Evolutionary conservation across 352 stramenopile genomes (phyloP).

Genomic region (Pythium aphanidermatum): DNA sequence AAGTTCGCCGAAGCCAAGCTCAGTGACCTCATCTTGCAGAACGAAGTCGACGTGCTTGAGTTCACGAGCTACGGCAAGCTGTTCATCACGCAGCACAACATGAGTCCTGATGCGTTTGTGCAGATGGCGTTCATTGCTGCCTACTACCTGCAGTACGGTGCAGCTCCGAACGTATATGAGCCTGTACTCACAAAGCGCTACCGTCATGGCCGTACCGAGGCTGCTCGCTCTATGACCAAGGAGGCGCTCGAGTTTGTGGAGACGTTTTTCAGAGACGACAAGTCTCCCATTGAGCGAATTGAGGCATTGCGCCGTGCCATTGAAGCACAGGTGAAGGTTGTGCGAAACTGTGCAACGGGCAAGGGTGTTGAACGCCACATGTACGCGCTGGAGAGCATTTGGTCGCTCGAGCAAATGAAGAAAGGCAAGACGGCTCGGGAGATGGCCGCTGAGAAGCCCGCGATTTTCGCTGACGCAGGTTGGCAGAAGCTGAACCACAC

Average conservation of each 20-base stretch:
- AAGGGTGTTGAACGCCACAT: conserved; percentile 93
- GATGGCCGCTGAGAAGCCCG: conserved; percentile 33
- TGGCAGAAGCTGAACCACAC: conserved; percentile 93
- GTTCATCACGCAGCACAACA: conserved; percentile 89
- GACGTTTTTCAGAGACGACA: conserved; percentile 78
- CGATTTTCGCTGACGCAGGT: conserved; percentile 85
- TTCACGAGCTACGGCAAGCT: conserved; percentile 90
- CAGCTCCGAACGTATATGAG: conserved; percentile 89
- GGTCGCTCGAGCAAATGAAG: conserved; percentile 46
- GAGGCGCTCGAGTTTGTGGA: conserved; percentile 88
- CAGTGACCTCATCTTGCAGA: conserved; percentile 92
- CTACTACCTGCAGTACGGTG: conserved; percentile 93
- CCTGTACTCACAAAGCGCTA: conserved; percentile 95
- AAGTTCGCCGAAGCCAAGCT: conserved; percentile 90
- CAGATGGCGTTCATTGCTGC: conserved; percentile 94
- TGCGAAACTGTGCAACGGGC: conserved; percentile 85
- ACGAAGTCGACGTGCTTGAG: conserved; percentile 93
- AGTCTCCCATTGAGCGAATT: conserved; percentile 86
- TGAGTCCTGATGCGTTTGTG: conserved; percentile 94
- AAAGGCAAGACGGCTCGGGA: conserved; percentile 11
- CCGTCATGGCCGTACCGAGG: conserved; percentile 93
- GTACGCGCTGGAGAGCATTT: conserved; percentile 92
- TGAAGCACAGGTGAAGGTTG: conserved; percentile 80
- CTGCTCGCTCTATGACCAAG: conserved; percentile 89
- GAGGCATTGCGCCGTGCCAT: conserved; percentile 82